A percentile compares a stretch with the other conserved stretches of the same genome.
Evolutionary conservation across 331 rosid genomes (phyloP).

Genomic region (Malus hybrid): DNA sequence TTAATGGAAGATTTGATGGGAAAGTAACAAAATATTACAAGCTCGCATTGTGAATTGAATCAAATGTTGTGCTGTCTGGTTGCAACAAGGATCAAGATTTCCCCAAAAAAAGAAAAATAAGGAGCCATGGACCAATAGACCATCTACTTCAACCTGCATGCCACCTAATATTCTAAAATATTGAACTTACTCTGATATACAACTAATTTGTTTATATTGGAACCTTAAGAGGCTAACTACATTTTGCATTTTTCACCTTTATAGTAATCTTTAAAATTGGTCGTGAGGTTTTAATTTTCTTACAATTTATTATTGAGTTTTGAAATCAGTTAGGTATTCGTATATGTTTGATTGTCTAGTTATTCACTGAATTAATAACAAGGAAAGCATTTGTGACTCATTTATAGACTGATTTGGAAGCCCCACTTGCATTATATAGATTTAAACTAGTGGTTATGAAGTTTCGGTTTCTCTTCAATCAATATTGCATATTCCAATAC

Average conservation of each 20-base stretch:
- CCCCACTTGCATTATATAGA: too few relatives aligned
- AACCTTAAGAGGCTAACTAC: too few relatives aligned
- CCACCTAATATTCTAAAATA: not conserved
- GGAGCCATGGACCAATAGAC: not conserved
- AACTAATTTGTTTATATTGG: too few relatives aligned
- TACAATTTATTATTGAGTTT: too few relatives aligned
- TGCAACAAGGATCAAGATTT: not conserved
- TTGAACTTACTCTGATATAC: too few relatives aligned
- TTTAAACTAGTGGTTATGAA: too few relatives aligned
- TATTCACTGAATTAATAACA: too few relatives aligned
- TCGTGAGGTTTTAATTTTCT: too few relatives aligned
- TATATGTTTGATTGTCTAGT: not conserved
- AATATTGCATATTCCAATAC: not conserved
- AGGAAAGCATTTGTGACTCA: not conserved
- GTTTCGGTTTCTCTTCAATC: not conserved
- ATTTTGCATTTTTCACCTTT: too few relatives aligned
- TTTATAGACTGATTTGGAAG: too few relatives aligned
- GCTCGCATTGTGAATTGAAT: not conserved
- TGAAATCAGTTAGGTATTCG: not conserved
- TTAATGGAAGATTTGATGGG: not conserved
- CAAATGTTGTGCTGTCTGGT: not conserved
- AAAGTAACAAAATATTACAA: not conserved
- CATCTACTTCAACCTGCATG: constrained; percentile 1
- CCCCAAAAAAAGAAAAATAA: too few relatives aligned
- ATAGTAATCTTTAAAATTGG: too few relatives aligned